These are phyloP conservation scores for Colletotrichum tropicale DNA, from an alignment of 2,329 filamentous ascomycete genomes.

Conservation along the genomic window DNA sequence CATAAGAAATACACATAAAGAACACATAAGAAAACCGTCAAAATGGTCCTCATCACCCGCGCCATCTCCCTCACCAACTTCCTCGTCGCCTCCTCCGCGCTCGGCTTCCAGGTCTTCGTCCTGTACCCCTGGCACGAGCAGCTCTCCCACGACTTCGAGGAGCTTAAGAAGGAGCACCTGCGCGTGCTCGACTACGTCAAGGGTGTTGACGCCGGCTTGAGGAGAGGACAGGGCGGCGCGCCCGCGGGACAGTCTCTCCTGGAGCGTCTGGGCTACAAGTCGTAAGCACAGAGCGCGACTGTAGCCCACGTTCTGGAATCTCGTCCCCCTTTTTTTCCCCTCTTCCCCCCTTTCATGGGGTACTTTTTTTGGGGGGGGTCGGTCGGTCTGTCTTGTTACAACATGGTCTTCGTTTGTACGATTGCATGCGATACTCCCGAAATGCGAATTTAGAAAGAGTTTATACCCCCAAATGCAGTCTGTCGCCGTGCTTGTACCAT, in stretches of 20 bases:
- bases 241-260: conserved; percentile 17
- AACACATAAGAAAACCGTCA: neutral
- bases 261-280: conserved; percentile 23
- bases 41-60: conserved; percentile 42
- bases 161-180: conserved; percentile 62
- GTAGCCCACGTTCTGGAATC: neutral
- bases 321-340: neutral
- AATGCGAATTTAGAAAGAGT: neutral
- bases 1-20: neutral
- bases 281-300: neutral
- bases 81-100: conserved; percentile 65
- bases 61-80: conserved; percentile 68
- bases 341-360: neutral
- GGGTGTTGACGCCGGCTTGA: conserved; percentile 19
- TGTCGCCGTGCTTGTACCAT: neutral
- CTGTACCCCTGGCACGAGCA: conserved; percentile 75
- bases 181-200: conserved; percentile 41
- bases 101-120: conserved; percentile 72
- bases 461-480: neutral
- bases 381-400: neutral
- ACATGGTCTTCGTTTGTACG: neutral
- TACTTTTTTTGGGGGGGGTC: neutral
- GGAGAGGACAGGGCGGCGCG: conserved; percentile 13
- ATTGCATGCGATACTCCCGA: conserved; percentile 11
- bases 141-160: conserved; percentile 65